A percentile compares a stretch with the other conserved stretches of the same genome.
phyloP scores from a whole-genome alignment of 139 green algal species.

The Chloropicon primus region DNA sequence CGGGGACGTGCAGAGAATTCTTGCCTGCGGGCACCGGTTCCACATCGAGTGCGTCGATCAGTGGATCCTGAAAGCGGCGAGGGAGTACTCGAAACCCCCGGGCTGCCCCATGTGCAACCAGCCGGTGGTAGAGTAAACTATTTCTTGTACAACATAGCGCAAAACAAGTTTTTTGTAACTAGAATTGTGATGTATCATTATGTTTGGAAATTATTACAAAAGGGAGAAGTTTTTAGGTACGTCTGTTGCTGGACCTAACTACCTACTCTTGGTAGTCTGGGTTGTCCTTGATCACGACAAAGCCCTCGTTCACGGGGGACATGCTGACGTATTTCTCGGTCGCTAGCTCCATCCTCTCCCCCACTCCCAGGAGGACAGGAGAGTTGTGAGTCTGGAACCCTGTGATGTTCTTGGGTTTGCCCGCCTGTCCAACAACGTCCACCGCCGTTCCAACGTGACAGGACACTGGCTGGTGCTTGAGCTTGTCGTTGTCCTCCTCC shows the following conservation, averaged over 20 bases:
- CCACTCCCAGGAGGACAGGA: conserved; percentile 77
- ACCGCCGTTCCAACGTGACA: conserved; percentile 89
- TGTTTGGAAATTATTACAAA: neutral
- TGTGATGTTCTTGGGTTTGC: conserved; percentile 95
- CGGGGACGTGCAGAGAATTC: conserved; percentile 36
- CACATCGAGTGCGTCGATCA: conserved; percentile 51
- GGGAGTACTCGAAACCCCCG: conserved; percentile 32
- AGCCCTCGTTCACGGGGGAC: conserved; percentile 67
- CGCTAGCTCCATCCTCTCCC: conserved; percentile 89
- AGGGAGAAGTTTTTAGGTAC: too few relatives aligned
- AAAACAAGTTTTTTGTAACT: too few relatives aligned
- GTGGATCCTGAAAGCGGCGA: conserved; percentile 32
- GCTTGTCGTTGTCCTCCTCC: conserved; percentile 18
- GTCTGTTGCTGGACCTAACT: too few relatives aligned
- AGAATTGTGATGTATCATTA: too few relatives aligned
- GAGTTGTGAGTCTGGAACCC: conserved; percentile 94
- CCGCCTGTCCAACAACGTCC: conserved; percentile 91
- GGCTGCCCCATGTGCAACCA: conserved; percentile 6
- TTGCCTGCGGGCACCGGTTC: conserved; percentile 39
- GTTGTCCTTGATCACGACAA: conserved; percentile 88
- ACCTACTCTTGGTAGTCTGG: conserved; percentile 78
- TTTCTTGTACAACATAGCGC: too few relatives aligned
- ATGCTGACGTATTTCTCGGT: conserved; percentile 87
- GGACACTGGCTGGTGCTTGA: conserved; percentile 63
- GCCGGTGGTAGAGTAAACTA: neutral